Base-by-base conservation (phyloP, 2,329 filamentous ascomycete species). In the Chaetoscypha palmicola region DNA sequence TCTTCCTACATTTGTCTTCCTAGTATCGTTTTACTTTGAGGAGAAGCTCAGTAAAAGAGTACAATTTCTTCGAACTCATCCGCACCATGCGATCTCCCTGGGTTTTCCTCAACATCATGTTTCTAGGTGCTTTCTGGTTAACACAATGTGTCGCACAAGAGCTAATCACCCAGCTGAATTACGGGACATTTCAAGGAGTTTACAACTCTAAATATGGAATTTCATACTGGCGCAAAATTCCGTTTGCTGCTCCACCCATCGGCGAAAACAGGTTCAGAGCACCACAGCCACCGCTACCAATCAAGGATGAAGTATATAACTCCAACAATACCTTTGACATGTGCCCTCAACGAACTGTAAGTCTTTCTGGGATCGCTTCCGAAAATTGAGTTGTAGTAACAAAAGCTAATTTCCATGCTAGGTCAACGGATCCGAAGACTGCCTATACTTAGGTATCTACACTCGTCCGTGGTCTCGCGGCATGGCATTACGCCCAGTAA, bases 361-460 rank as follows among this genome's bases (percentile, higher is more conserved):
- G 54, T 41, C 8, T 8, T 11, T 17, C 19, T 14, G 16, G 2
- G 11, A n/a, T 17, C 17, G 5, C 9, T 11, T 9, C 11, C n/a
- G 1, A n/a, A 5, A 4, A 11, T 3, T 33, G 14, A 19, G 22
- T 17, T 19, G 24, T 17, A 37, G 36, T 22, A 16, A 38, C 24
- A 28, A 14, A 32, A 10, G 20, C 4, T 11, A 5, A 5, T 28
- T 7, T 7, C 12, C 24, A 7, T 7, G 12, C 24, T 24, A 66
- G 62, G 59, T 72, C 9, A 75, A 74, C 33, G 71, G 71, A 10
- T 68, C 68, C 17, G 77, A 81, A 63, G 77, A 81, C 54, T 81
- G 77, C 51, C 64, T 81, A 11, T 79, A 79, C 48, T 67, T 82
- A 2, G 74, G 74, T 9, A 62, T 82, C 0, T 81, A 77, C 60